A percentile compares a stretch with the other conserved stretches of the same genome.
Evolutionary conservation across 495 filamentous ascomycete species (phyloP).

Genomic region (Trichoderma gamsii): DNA sequence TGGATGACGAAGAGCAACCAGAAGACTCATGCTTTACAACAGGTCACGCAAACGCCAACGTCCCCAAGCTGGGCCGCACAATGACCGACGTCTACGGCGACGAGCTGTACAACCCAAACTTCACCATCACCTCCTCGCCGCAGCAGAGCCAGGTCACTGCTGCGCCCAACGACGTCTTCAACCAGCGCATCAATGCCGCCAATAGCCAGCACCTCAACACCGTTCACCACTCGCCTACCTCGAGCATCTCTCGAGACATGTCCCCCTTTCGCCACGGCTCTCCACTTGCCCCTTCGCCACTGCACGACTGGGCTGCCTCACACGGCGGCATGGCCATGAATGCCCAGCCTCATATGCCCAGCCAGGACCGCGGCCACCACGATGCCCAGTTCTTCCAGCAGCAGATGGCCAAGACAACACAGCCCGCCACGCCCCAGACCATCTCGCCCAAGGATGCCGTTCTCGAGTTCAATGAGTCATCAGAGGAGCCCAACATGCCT

Average conservation of each 20-base stretch:
- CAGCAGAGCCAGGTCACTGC: constrained; percentile 19
- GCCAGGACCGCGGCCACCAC: constrained; percentile 53
- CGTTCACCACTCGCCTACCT: constrained; percentile 38
- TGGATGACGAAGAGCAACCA: not conserved
- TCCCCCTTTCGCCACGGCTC: constrained; percentile 83
- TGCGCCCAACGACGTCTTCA: constrained; percentile 57
- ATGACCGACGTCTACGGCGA: constrained; percentile 81
- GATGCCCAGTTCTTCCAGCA: constrained; percentile 49
- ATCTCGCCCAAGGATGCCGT: constrained; percentile 95
- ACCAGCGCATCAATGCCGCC: constrained; percentile 68
- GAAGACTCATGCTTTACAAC: constrained; percentile 28
- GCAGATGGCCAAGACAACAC: constrained; percentile 40
- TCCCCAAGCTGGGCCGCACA: constrained; percentile 78
- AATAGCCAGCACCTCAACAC: constrained; percentile 66
- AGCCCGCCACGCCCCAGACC: constrained; percentile 63
- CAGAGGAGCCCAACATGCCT: constrained; percentile 58
- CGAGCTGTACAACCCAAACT: constrained; percentile 71
- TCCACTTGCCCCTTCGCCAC: constrained; percentile 49
- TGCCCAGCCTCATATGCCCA: constrained; percentile 53
- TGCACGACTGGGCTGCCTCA: constrained; percentile 37
- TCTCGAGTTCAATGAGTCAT: constrained; percentile 69
- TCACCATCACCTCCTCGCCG: constrained; percentile 46
- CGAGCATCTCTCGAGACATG: constrained; percentile 53
- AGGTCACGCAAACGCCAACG: constrained; percentile 16
- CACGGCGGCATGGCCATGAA: constrained; percentile 37